Conservation (phyloP, 495 filamentous ascomycete species). For the Hyphodiscus hymeniophilus region DNA sequence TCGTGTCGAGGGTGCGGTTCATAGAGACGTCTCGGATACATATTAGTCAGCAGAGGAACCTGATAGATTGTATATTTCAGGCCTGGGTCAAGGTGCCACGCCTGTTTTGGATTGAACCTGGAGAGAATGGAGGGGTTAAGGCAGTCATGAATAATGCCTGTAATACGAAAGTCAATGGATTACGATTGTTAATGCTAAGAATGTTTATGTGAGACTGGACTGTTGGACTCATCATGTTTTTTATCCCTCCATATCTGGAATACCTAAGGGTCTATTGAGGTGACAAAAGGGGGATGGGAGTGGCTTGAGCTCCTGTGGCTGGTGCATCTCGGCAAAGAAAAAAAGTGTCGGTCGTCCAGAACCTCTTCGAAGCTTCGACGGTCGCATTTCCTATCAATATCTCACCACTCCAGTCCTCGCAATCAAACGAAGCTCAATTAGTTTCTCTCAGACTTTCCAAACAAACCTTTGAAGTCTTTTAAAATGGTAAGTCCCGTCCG, state of each 20-base stretch:
- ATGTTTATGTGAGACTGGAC: no score
- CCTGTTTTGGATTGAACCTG: neutral
- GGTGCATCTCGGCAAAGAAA: slow-evolving; percentile 20
- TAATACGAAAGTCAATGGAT: neutral
- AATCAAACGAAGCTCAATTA: no score
- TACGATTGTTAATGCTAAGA: no score
- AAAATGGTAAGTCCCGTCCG: slow-evolving; percentile 23
- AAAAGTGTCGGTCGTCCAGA: slow-evolving; percentile 25
- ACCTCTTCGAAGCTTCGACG: slow-evolving; percentile 29
- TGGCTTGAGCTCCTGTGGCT: neutral
- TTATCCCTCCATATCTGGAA: no score
- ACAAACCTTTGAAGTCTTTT: no score
- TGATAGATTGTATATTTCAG: slow-evolving; percentile 17
- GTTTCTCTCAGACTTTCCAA: no score
- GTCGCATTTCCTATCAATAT: slow-evolving; percentile 20
- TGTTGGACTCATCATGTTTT: no score
- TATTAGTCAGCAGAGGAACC: slow-evolving; percentile 4
- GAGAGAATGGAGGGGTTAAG: no score
- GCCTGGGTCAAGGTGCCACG: neutral
- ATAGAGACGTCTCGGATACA: slow-evolving; percentile 3
- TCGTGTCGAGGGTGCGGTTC: slow-evolving; percentile 1
- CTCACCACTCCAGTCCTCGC: slow-evolving; percentile 1
- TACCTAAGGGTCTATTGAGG: no score
- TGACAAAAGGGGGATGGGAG: neutral
- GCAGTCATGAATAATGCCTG: slow-evolving; percentile 4